Conservation (phyloP, 2,329 filamentous ascomycete species). For the Penicillium sp. region DNA sequence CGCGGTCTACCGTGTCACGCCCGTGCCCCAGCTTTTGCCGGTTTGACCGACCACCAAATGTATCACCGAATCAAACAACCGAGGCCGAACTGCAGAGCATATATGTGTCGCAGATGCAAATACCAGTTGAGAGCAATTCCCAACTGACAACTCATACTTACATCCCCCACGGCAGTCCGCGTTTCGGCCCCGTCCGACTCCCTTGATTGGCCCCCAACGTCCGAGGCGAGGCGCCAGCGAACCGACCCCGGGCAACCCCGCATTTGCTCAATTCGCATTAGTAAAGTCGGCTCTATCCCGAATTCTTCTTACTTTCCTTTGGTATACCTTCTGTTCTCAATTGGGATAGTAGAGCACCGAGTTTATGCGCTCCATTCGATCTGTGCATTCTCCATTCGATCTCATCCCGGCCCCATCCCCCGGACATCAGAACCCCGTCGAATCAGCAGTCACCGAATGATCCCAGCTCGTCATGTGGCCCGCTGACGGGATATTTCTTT, state of each 20-base stretch:
- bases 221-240: conserved; percentile 20
- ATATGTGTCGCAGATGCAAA: no score
- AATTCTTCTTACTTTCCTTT: not conserved
- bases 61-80: conserved; percentile 2
- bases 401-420: not conserved
- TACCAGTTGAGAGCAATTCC: not conserved
- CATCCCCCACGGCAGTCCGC: conserved; percentile 6
- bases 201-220: conserved; percentile 18
- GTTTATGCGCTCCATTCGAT: not conserved
- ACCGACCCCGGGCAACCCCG: conserved; percentile 26
- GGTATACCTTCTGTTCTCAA: no score
- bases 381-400: not conserved
- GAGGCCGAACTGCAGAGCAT: conserved; percentile 8
- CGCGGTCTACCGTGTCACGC: conserved; percentile 1
- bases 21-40: not conserved
- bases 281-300: conserved; percentile 16
- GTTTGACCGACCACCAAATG: not conserved
- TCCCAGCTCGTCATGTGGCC: conserved; percentile 2
- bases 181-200: conserved; percentile 19
- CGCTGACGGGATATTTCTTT: conserved; percentile 13
- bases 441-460: not conserved
- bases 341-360: no score
- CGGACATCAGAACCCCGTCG: not conserved
- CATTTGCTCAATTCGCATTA: conserved; percentile 22
- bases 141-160: conserved; percentile 15